A percentile compares a stretch with the other conserved stretches of the same genome.
These are phyloP conservation scores for Camellia lanceoleosa DNA, from an alignment of 148 eudicot genomes.

Conservation along the genomic window DNA sequence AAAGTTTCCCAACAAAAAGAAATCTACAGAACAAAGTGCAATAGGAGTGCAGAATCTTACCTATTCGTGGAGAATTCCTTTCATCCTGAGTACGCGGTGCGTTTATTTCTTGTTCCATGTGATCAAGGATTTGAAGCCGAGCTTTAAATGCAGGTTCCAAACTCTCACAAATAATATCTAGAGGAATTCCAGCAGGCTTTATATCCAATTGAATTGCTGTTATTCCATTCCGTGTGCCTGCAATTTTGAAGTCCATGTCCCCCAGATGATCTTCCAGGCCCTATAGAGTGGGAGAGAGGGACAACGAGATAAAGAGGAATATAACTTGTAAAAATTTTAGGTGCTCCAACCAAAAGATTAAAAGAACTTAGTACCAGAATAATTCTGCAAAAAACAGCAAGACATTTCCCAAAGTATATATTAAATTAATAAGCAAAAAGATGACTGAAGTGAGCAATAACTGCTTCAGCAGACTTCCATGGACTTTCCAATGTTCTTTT, in stretches of 20 bases:
- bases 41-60: conserved; percentile 30
- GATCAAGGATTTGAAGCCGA: conserved; percentile 85
- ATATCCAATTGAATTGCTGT: conserved; percentile 97
- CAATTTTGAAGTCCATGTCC: conserved; percentile 97
- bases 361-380: conserved; percentile 3
- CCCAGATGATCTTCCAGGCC: conserved; percentile 98
- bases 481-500: not conserved
- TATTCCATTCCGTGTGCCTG: conserved; percentile 91
- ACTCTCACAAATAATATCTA: conserved; percentile 83
- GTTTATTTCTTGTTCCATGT: conserved; percentile 77
- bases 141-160: conserved; percentile 80
- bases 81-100: conserved; percentile 66
- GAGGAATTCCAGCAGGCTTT: conserved; percentile 95
- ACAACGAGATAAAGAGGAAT: too few species aligned
- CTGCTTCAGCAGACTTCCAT: not conserved
- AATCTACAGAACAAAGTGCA: not conserved
- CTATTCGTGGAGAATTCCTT: conserved; percentile 66
- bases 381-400: not conserved
- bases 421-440: not conserved
- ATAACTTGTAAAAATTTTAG: not conserved
- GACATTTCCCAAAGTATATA: not conserved
- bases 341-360: not conserved
- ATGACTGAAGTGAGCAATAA: too few species aligned
- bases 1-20: not conserved
- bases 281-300: conserved; percentile 26